Evolutionary conservation across 1,284 basidiomycete genomes (phyloP).

Genomic region (Pulveroboletus sp.): DNA sequence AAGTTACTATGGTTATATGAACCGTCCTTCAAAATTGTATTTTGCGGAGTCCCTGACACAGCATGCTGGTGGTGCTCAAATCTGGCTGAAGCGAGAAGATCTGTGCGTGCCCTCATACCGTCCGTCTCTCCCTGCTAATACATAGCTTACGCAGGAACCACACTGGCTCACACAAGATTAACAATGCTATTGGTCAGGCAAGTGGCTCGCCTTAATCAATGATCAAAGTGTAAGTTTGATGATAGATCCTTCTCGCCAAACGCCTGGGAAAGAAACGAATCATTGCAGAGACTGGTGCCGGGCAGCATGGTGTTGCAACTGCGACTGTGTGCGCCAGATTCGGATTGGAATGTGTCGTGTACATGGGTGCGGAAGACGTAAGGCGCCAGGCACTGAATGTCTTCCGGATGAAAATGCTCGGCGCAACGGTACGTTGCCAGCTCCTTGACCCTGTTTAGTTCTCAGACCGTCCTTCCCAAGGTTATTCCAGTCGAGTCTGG

Average conservation of each 20-base stretch:
- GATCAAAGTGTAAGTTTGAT: not conserved
- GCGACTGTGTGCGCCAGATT: not conserved
- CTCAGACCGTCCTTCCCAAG: not conserved
- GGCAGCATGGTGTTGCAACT: not conserved
- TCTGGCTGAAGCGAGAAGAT: slow-evolving; percentile 8
- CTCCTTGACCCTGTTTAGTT: not conserved
- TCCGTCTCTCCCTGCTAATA: slow-evolving; percentile 4
- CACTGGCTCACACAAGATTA: slow-evolving; percentile 1
- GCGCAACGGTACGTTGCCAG: not conserved
- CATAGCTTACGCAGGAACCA: not conserved
- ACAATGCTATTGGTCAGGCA: slow-evolving; percentile 4
- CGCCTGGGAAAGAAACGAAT: slow-evolving; percentile 1
- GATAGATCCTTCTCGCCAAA: slow-evolving; percentile 3
- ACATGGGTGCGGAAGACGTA: not conserved
- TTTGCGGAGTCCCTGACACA: not conserved
- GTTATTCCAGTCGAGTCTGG: slow-evolving; percentile 2
- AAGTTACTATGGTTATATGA: not conserved
- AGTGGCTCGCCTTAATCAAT: not conserved
- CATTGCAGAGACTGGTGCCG: not conserved
- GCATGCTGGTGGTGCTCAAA: not conserved
- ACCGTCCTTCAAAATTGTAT: not conserved
- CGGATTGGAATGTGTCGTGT: not conserved
- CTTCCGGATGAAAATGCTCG: slow-evolving; percentile 1
- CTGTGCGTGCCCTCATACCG: not conserved
- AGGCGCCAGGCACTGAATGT: not conserved